A percentile compares a stretch with the other conserved stretches of the same genome.
Evolutionary conservation across 2,329 filamentous ascomycete species (phyloP).

Genomic region (Diaporthe caulivora): DNA sequence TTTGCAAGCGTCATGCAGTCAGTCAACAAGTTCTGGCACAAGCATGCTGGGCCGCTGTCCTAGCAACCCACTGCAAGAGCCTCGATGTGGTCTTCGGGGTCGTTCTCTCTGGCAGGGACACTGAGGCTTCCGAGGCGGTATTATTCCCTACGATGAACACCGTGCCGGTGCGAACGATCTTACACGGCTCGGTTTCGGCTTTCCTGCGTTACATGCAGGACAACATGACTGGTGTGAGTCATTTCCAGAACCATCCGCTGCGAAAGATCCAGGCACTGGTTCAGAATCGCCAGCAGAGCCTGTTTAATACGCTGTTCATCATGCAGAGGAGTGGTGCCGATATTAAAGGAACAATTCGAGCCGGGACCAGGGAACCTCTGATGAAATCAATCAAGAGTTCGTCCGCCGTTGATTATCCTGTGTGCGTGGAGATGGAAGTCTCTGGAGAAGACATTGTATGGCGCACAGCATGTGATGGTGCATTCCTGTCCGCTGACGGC

Average conservation of each 20-base stretch:
- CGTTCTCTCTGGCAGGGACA: slow-evolving; percentile 87
- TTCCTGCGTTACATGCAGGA: slow-evolving; percentile 82
- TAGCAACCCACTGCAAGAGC: slow-evolving; percentile 72
- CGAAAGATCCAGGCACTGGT: slow-evolving; percentile 65
- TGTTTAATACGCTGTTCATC: slow-evolving; percentile 71
- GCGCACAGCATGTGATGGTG: slow-evolving; percentile 77
- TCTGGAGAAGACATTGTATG: slow-evolving; percentile 69
- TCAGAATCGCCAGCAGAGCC: slow-evolving; percentile 57
- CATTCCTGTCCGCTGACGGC: slow-evolving; percentile 60
- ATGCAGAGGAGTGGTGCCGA: slow-evolving; percentile 56
- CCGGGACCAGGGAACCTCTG: slow-evolving; percentile 49
- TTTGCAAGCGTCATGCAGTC: slow-evolving; percentile 76
- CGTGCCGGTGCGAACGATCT: slow-evolving; percentile 77
- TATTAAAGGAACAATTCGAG: background rate
- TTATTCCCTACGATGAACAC: slow-evolving; percentile 96
- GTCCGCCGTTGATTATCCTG: slow-evolving; percentile 82
- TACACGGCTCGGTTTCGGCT: slow-evolving; percentile 75
- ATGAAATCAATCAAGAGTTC: slow-evolving; percentile 73
- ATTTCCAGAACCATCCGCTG: slow-evolving; percentile 83
- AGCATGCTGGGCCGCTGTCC: slow-evolving; percentile 78
- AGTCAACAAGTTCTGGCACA: slow-evolving; percentile 83
- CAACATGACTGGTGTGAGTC: slow-evolving; percentile 73
- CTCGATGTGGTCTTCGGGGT: slow-evolving; percentile 87
- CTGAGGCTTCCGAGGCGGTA: slow-evolving; percentile 73
- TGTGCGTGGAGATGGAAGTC: slow-evolving; percentile 85